phyloP scores from a whole-genome alignment of 192 early-diverging fungal species.

The Cladochytrium replicatum region DNA sequence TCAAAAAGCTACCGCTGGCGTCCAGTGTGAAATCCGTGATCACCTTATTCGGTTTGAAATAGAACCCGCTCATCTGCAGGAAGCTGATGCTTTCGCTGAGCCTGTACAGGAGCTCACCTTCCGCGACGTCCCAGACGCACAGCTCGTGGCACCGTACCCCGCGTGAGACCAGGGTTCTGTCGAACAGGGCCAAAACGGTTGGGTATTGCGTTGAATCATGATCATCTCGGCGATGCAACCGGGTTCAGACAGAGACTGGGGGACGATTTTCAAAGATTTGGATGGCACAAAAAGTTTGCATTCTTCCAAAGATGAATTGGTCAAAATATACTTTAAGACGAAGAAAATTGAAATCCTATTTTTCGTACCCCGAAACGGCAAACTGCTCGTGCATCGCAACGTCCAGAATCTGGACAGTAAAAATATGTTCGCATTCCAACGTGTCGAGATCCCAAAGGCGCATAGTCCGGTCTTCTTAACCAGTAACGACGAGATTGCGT shows the following conservation, averaged over 20 bases:
- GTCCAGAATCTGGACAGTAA: slow-evolving; percentile 20
- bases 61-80: slow-evolving; percentile 6
- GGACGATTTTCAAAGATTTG: not conserved
- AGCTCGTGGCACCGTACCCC: slow-evolving; percentile 23
- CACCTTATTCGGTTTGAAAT: slow-evolving; percentile 12
- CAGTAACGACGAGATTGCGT: slow-evolving; percentile 20
- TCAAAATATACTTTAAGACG: too few relatives aligned
- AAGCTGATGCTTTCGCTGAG: slow-evolving; percentile 14
- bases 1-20: slow-evolving; percentile 11
- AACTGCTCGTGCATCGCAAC: slow-evolving; percentile 21
- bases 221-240: slow-evolving; percentile 12
- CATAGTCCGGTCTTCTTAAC: slow-evolving; percentile 16
- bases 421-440: slow-evolving; percentile 7
- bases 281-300: slow-evolving; percentile 15
- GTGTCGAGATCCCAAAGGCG: slow-evolving; percentile 23
- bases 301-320: slow-evolving; percentile 9
- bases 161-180: slow-evolving; percentile 18
- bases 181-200: slow-evolving; percentile 24
- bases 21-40: slow-evolving; percentile 28
- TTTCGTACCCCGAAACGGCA: slow-evolving; percentile 31
- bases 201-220: slow-evolving; percentile 19
- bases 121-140: slow-evolving; percentile 19
- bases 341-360: too few relatives aligned
- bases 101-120: slow-evolving; percentile 20
- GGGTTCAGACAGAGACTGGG: slow-evolving; percentile 11